Conservation (phyloP, 768 basidiomycete species). For the Calocybe gangraenosa region DNA sequence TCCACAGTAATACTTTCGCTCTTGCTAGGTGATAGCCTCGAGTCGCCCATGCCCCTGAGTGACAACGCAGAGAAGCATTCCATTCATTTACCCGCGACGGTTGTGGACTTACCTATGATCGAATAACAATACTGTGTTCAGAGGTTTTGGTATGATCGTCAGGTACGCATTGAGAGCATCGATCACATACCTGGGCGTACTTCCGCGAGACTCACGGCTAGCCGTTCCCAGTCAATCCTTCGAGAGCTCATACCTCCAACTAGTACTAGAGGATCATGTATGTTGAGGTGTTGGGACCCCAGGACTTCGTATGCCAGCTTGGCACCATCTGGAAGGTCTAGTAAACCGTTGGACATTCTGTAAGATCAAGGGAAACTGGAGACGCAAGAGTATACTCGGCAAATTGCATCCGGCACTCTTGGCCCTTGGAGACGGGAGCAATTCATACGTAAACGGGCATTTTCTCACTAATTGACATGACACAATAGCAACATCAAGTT, state of each 20-base stretch:
- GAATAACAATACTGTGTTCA: slow-evolving; percentile 34
- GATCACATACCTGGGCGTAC: slow-evolving; percentile 33
- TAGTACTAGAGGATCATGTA: slow-evolving; percentile 33
- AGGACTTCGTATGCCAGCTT: slow-evolving; percentile 37
- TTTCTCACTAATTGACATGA: too few relatives aligned
- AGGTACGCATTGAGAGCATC: not conserved
- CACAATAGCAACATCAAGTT: too few relatives aligned
- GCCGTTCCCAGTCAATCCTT: slow-evolving; percentile 35
- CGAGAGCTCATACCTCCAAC: slow-evolving; percentile 39
- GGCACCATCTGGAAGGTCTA: slow-evolving; percentile 36
- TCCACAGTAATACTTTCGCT: slow-evolving; percentile 39
- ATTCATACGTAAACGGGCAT: too few relatives aligned
- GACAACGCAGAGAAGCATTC: slow-evolving; percentile 16
- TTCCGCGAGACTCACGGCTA: slow-evolving; percentile 28
- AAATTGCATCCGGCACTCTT: not conserved
- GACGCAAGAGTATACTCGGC: not conserved
- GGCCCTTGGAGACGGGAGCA: too few relatives aligned
- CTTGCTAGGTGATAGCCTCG: slow-evolving; percentile 25
- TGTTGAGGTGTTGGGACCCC: slow-evolving; percentile 28
- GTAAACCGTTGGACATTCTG: too few relatives aligned
- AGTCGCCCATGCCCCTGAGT: slow-evolving; percentile 41
- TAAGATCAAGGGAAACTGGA: too few relatives aligned
- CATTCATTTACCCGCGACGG: too few relatives aligned
- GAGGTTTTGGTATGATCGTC: not conserved
- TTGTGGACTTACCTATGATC: slow-evolving; percentile 34